phyloP scores from a whole-genome alignment of 306 rosid genomes.

The Vachellia collinsii region DNA sequence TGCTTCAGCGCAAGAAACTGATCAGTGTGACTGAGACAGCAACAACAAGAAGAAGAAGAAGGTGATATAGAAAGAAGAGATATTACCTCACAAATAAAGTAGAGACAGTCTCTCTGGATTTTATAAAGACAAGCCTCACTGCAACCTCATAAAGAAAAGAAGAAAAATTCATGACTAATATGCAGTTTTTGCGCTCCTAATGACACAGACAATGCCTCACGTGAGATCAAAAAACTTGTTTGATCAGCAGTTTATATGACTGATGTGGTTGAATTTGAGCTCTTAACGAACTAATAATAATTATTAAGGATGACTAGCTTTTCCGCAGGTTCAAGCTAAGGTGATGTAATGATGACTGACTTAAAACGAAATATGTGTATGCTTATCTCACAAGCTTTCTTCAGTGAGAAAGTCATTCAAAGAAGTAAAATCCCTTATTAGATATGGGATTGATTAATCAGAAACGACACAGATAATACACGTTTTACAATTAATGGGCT shows the following conservation, averaged over 20 bases:
- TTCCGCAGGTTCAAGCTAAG: not conserved
- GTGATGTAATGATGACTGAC: not conserved
- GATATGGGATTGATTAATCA: not conserved
- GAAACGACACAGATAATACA: too few species aligned
- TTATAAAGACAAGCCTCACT: constrained; percentile 4
- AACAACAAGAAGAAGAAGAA: not conserved
- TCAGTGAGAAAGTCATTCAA: not conserved
- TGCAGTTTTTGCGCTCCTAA: not conserved
- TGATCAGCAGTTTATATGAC: not conserved
- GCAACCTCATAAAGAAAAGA: not conserved
- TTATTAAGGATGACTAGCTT: not conserved
- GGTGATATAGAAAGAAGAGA: not conserved
- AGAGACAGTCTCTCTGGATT: not conserved
- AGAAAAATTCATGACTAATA: not conserved
- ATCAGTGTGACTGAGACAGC: not conserved
- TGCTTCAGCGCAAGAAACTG: not conserved
- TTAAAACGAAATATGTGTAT: not conserved
- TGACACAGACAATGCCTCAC: not conserved
- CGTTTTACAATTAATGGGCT: not conserved
- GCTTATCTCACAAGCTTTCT: not conserved
- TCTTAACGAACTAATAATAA: not conserved
- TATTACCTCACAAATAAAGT: not conserved
- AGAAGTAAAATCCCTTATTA: not conserved
- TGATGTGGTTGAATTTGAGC: not conserved
- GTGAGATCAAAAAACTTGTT: not conserved